These are phyloP conservation scores for Aspergillus hortae DNA, from an alignment of 2,329 filamentous ascomycete genomes.

Conservation along the genomic window DNA sequence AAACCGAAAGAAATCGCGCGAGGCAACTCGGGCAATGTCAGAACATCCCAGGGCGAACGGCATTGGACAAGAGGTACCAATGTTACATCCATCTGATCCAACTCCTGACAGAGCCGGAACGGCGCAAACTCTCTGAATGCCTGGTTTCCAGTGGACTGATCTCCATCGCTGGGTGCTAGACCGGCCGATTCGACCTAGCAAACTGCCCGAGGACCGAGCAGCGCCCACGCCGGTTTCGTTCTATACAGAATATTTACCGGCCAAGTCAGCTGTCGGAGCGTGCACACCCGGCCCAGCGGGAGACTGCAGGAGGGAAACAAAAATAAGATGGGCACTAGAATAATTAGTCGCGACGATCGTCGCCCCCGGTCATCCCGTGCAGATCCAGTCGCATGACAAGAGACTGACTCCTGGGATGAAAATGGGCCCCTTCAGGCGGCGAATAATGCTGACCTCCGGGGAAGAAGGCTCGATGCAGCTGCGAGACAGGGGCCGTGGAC, in stretches of 20 bases:
- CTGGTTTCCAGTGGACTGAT: conserved; percentile 16
- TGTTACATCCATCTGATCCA: conserved; percentile 25
- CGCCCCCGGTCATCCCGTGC: conserved; percentile 28
- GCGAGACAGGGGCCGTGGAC: conserved; percentile 12
- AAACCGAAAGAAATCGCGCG: conserved; percentile 6
- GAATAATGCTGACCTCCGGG: conserved; percentile 17
- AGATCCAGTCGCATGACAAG: conserved; percentile 33
- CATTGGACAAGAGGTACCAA: conserved; percentile 24
- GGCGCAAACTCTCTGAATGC: conserved; percentile 24
- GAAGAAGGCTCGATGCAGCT: conserved; percentile 13
- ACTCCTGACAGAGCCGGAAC: conserved; percentile 18
- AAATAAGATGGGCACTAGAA: conserved; percentile 33
- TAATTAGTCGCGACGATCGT: conserved; percentile 31
- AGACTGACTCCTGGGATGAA: conserved; percentile 29
- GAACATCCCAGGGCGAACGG: conserved; percentile 21
- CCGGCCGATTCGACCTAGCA: conserved; percentile 8
- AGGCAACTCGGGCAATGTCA: conserved; percentile 16
- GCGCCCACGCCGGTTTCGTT: not conserved
- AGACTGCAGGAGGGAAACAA: conserved; percentile 26
- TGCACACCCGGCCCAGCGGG: conserved; percentile 30
- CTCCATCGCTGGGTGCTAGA: conserved; percentile 12
- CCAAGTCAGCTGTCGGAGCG: conserved; percentile 30
- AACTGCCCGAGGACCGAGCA: too few species aligned
- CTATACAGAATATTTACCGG: conserved; percentile 20
- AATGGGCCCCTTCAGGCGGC: conserved; percentile 15